phyloP scores from a whole-genome alignment of 129 eudicot genomes.

The Tagetes patula region DNA sequence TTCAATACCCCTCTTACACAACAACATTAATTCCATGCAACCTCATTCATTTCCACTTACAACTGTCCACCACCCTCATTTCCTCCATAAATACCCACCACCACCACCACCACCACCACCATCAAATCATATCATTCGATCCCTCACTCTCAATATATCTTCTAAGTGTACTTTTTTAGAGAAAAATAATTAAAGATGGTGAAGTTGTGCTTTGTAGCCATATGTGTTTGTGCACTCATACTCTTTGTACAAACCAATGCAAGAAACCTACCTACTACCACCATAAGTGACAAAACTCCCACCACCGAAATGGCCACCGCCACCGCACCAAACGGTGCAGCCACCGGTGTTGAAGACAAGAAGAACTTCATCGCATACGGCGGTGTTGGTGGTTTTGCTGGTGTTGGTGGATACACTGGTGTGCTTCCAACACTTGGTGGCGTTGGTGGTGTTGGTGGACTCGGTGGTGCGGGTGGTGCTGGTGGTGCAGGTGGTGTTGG shows the following conservation, averaged over 20 bases:
- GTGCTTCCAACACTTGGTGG: conserved; percentile 49
- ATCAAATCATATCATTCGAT: neutral
- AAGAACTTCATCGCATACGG: conserved; percentile 47
- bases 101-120: conserved; percentile 16
- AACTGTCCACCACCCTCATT: conserved; percentile 33
- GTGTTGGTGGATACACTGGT: conserved; percentile 47
- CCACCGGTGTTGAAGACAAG: conserved; percentile 38
- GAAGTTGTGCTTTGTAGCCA: conserved; percentile 33
- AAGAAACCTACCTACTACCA: conserved; percentile 44
- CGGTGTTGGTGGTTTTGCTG: conserved; percentile 50
- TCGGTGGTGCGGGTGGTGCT: conserved; percentile 42
- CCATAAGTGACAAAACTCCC: conserved; percentile 29
- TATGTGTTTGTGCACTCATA: conserved; percentile 39
- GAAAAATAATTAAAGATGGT: conserved; percentile 23
- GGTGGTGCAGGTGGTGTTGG: conserved; percentile 36
- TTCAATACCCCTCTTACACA: neutral
- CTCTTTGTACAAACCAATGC: conserved; percentile 34
- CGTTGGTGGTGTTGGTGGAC: conserved; percentile 46
- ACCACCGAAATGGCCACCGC: conserved; percentile 16
- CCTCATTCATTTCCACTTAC: conserved; percentile 13
- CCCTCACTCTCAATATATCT: no score
- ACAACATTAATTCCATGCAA: conserved; percentile 26
- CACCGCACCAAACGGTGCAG: conserved; percentile 30
- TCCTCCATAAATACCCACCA: conserved; percentile 38
- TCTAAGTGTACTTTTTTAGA: no score